A percentile compares a stretch with the other conserved stretches of the same genome.
phyloP scores from a whole-genome alignment of 164 flowering plant species.

The Magnolia officinalis region DNA sequence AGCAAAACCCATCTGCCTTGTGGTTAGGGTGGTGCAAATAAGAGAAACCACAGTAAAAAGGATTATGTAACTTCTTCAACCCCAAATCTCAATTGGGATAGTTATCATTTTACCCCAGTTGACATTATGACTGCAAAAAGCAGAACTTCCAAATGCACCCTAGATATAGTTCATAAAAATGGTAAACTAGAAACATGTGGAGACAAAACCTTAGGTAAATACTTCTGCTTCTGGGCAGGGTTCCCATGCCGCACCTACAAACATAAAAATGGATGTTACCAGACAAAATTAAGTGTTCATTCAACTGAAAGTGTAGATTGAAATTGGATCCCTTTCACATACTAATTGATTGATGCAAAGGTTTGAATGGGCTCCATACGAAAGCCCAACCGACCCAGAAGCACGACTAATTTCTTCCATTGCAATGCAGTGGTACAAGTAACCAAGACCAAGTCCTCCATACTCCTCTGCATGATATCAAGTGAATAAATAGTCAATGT shows the following conservation, averaged over 20 bases:
- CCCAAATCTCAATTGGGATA: neutral
- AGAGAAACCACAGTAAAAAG: neutral
- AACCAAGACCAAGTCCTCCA: slow-evolving; percentile 99
- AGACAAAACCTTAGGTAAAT: slow-evolving; percentile 76
- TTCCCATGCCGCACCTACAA: slow-evolving; percentile 84
- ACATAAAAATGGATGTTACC: slow-evolving; percentile 4
- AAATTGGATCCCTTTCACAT: slow-evolving; percentile 16
- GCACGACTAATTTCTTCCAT: slow-evolving; percentile 99
- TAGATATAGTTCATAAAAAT: neutral
- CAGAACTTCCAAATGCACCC: neutral
- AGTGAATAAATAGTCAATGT: neutral
- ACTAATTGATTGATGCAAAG: slow-evolving; percentile 96
- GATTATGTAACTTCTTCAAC: neutral
- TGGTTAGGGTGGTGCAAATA: no score
- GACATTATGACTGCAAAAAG: neutral
- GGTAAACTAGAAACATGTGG: neutral
- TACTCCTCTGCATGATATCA: slow-evolving; percentile 68
- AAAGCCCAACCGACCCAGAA: slow-evolving; percentile 93
- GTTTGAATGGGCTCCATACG: slow-evolving; percentile 97
- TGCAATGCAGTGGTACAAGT: slow-evolving; percentile 94
- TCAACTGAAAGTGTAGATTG: neutral
- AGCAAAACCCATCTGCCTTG: neutral
- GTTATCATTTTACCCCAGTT: neutral
- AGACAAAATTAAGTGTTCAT: neutral
- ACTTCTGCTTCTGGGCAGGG: slow-evolving; percentile 81